A percentile compares a stretch with the other conserved stretches of the same genome.
Conservation (phyloP, 192 early-diverging fungal genomes). For the Spinellus fusiger region DNA sequence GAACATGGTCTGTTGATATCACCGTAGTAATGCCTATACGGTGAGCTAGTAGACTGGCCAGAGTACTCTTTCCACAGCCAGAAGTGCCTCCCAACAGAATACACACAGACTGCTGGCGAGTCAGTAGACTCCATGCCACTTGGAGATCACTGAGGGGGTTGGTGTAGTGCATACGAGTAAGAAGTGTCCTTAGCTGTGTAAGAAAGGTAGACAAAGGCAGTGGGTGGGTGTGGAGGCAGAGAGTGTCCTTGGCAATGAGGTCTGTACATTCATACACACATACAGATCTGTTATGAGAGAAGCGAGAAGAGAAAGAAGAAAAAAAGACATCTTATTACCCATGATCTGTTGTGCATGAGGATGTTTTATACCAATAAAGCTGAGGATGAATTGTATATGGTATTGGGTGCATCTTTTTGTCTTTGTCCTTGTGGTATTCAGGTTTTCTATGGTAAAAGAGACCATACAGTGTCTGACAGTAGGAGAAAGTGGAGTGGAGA, state of each 20-base stretch:
- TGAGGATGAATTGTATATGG: conserved; percentile 14
- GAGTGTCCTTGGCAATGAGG: neutral
- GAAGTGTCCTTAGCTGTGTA: neutral
- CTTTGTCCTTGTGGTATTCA: neutral
- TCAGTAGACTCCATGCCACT: conserved; percentile 9
- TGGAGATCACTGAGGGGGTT: conserved; percentile 9
- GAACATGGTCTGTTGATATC: conserved; percentile 23
- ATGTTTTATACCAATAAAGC: conserved; percentile 18
- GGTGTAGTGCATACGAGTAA: conserved; percentile 4
- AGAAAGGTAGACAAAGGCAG: neutral
- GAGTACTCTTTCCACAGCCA: conserved; percentile 21
- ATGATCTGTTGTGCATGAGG: conserved; percentile 7
- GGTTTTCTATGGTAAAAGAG: neutral
- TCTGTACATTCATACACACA: neutral
- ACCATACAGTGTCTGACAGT: neutral
- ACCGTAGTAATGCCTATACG: conserved; percentile 20
- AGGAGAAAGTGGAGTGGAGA: neutral
- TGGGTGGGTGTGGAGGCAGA: neutral
- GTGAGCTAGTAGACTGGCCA: conserved; percentile 20
- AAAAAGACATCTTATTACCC: conserved; percentile 1
- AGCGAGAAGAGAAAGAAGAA: neutral
- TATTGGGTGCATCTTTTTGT: conserved; percentile 9
- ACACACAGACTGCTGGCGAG: conserved; percentile 12
- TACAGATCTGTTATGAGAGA: too few relatives aligned
- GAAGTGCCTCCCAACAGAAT: conserved; percentile 22